Evolutionary conservation across 1,139 yeast species (phyloP), one percentile per base, ranked within the genome.

Genomic region (Pichia sp.): DNA sequence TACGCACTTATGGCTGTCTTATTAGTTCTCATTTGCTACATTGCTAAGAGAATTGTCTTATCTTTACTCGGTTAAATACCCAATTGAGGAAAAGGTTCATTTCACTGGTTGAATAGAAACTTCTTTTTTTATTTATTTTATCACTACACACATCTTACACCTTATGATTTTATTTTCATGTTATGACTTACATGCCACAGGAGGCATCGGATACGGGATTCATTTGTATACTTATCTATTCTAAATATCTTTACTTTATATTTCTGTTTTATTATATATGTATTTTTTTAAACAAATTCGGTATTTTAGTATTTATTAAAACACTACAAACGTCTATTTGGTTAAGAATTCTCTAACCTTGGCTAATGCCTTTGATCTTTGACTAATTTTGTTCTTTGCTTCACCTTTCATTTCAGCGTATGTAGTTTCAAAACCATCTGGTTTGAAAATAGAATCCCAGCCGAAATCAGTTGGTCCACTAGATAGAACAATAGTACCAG

Each of bases 401-500:
- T 67, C 65, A 60, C 85, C 86, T 48, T 77, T 82, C 93, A 94
- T 81, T 67, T 93, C 97, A n/a, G 98, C 98, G 63, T 85, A 88
- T 0, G 98, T 91, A 62, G 82, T 63, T 15, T 72, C 68, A 50
- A 68, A 74, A 1, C 93, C 95, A 34, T 70, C 68, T 3, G 99
- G 98, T 68, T 83, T 76, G 66, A 93, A 93, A 42, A 88, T 72
- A 7, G 96, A 83, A 68, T 93, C 97, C 96, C 97, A 94, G 3
- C 99, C 99, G 64, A 94, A 94, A 52, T 78, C 77, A 21, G 81
- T 75, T 21, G 87, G 83, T 3, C 98, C 96, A 57, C 95, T 70
- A 47, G 89, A 77, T 15, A 70, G 69, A 4, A 91, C 98, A 58
- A 94, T 90, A 10, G 60, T 67, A 12, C 99, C 99, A 17, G 77